Evolutionary conservation across 2,329 filamentous ascomycete genomes (phyloP), one percentile per base, ranked within the genome.

Genomic region (Exophiala alcalophila): DNA sequence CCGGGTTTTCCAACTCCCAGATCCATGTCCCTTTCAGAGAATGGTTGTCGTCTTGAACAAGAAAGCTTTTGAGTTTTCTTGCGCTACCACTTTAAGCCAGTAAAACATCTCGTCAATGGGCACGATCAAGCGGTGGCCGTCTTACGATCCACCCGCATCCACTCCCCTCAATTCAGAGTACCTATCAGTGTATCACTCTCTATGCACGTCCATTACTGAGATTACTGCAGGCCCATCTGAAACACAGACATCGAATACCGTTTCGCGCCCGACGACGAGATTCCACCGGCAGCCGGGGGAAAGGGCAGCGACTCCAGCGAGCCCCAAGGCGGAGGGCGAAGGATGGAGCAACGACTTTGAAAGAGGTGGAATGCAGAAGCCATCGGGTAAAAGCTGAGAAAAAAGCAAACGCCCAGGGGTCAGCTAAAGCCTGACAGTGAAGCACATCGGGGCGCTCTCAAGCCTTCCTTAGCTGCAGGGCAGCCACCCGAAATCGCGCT

Each of bases 391-490:
- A 25, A n/a, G 23, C 7, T 25, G 8, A 6, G 16, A 37, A n/a
- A n/a, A n/a, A n/a, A n/a, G n/a, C n/a, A n/a, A n/a, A n/a, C n/a
- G n/a, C n/a, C n/a, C n/a, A n/a, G n/a, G n/a, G n/a, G n/a, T n/a
- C n/a, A n/a, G n/a, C n/a, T n/a, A n/a, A n/a, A n/a, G n/a, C n/a
- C n/a, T n/a, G n/a, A n/a, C n/a, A 46, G 20, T 27, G 20, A 37
- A 20, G 30, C 26, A 14, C 11, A 12, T 34, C 28, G 33, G 20
- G 39, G 31, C 37, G 32, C 15, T 25, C 27, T 30, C 32, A 45
- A 49, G 47, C 47, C 33, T 38, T 43, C 14, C 29, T 43, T 45
- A 42, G 47, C 36, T 44, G 40, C 32, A 40, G 25, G 31, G 11
- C 7, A 40, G 35, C 25, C 26, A 29, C 24, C 26, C 24, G 28